Conservation (phyloP, 2,329 filamentous ascomycete genomes). For the Beauveria bassiana region DNA sequence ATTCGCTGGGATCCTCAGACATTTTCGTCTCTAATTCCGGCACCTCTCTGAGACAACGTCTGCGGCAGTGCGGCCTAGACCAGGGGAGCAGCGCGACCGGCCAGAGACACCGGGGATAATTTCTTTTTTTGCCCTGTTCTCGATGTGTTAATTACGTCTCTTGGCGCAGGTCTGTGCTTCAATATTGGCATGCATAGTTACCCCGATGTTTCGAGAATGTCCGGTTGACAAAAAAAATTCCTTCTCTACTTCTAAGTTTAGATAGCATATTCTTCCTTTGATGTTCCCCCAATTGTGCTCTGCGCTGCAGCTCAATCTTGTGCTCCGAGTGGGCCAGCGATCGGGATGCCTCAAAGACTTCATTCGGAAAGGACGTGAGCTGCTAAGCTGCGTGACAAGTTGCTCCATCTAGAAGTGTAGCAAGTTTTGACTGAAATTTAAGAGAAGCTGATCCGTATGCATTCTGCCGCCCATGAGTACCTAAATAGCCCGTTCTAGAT, state of each 20-base stretch:
- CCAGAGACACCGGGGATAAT: not conserved
- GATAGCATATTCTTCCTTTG: too few relatives aligned
- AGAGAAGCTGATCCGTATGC: too few relatives aligned
- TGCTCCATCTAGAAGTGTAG: too few relatives aligned
- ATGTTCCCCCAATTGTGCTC: not conserved
- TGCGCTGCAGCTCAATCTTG: not conserved
- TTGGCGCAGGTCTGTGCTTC: not conserved
- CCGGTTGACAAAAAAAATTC: not conserved
- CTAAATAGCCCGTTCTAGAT: too few relatives aligned
- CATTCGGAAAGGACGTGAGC: not conserved
- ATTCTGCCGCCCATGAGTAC: too few relatives aligned
- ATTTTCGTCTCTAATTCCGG: slow-evolving; percentile 1
- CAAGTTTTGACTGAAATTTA: too few relatives aligned
- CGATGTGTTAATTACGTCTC: not conserved
- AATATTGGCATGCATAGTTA: not conserved
- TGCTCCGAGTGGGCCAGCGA: not conserved
- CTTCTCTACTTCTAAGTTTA: not conserved
- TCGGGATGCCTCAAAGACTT: not conserved
- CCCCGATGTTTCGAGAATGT: not conserved
- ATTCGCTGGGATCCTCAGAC: not conserved
- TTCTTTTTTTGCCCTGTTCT: not conserved
- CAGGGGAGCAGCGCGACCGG: not conserved
- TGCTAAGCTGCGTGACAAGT: too few relatives aligned
- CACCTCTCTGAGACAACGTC: not conserved
- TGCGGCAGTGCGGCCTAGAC: not conserved